Evolutionary conservation across 768 basidiomycete genomes (phyloP), one percentile per base, ranked within the genome.

Genomic region (Ephemerocybe angulata): DNA sequence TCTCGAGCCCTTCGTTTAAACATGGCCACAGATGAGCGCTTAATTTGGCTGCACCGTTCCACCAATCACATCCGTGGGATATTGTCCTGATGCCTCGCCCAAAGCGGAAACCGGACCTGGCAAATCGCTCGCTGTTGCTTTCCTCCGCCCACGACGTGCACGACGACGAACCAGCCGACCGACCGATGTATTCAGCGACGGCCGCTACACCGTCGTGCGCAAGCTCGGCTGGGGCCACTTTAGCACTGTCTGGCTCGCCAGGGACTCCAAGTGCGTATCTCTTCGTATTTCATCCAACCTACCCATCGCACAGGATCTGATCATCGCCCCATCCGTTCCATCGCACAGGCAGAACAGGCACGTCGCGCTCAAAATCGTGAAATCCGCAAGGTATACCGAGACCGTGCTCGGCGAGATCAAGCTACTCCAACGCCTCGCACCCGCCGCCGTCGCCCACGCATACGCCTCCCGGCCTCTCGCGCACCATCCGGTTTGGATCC

Each of bases 351-450:
- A 93, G 74, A 86, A 90, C 62, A 90, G 93, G 47, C 97, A 99
- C 72, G 97, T 99, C 64, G 97, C 97, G 13, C 87, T 99, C 69
- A 99, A 99, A 73, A 92, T 99, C 65, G 97, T 99, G 70, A 99
- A 98, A 72, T 97, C 95, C 15, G 97, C 96, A 0, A 80, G 97
- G 46, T 99, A 99, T 71, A 99, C 96, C 1, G 96, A 99, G 67
- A 99, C 97, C 0, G 97, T 97, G 0, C 77, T 98, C 30, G 97
- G 98, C 75, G 97, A 99, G 75, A 98, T 99, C 74, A 98, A 98
- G 68, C 88, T 99, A 2, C 82, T 98, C 19, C 94, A 98, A 64
- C 88, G 95, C 5, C 86, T 98, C 82, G 1, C 72, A 75, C 48
- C 81, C 84, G 1, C 60, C 77, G 0, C 72, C 77, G 0, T 81